phyloP scores from a whole-genome alignment of 2,329 filamentous ascomycete species.

The Botrytis aclada region DNA sequence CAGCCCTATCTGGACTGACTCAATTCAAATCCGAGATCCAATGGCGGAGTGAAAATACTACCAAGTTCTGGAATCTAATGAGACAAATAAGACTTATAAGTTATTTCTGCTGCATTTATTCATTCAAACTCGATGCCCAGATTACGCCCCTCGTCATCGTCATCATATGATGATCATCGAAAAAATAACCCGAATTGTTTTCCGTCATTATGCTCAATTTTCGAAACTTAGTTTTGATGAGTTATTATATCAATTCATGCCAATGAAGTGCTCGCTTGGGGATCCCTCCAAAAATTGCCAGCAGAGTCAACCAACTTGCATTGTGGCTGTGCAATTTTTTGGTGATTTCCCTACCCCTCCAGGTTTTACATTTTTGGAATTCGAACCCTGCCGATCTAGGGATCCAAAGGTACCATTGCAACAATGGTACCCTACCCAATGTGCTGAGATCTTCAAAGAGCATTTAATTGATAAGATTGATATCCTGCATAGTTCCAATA shows the following conservation, averaged over 20 bases:
- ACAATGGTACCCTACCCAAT: neutral
- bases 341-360: neutral
- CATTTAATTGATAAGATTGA: neutral
- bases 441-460: neutral
- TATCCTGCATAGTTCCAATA: neutral
- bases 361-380: neutral
- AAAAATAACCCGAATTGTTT: neutral
- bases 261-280: neutral
- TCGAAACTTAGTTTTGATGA: conserved; percentile 4
- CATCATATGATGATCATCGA: neutral
- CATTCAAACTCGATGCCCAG: neutral
- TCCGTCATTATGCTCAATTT: conserved; percentile 1
- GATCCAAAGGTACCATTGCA: neutral
- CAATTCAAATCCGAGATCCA: neutral
- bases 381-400: neutral
- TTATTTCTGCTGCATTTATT: neutral
- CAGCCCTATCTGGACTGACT: neutral
- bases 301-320: neutral
- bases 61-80: neutral
- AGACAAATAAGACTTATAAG: neutral
- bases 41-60: neutral
- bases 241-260: conserved; percentile 17
- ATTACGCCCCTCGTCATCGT: conserved; percentile 2
- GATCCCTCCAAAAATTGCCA: neutral
- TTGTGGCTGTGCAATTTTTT: conserved; percentile 16